These are phyloP conservation scores for Russula sp. DNA, from an alignment of 768 basidiomycete genomes.

Conservation along the genomic window DNA sequence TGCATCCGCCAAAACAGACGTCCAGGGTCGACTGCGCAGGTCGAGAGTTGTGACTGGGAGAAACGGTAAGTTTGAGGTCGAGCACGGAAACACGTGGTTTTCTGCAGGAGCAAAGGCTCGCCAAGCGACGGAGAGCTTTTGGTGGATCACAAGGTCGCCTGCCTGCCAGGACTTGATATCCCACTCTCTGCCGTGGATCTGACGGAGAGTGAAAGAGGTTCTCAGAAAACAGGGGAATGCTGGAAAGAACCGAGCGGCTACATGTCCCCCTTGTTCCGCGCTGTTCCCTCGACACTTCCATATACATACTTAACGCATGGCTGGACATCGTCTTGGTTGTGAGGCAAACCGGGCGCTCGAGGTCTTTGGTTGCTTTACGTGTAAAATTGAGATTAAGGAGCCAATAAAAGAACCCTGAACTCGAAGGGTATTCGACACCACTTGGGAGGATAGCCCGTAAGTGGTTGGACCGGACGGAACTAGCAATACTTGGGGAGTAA, in stretches of 20 bases:
- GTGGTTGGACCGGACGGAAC: not conserved
- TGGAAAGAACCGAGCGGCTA: not conserved
- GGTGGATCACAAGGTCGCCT: not conserved
- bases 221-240: not conserved
- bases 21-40: slow-evolving; percentile 48
- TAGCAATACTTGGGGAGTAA: not conserved
- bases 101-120: not conserved
- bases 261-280: not conserved
- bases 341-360: not conserved
- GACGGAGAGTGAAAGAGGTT: slow-evolving; percentile 2
- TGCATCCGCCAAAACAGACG: slow-evolving; percentile 44
- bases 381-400: not conserved
- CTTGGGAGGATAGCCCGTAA: not conserved
- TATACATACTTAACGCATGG: slow-evolving; percentile 6
- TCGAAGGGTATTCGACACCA: not conserved
- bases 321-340: not conserved
- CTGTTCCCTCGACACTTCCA: not conserved
- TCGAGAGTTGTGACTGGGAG: slow-evolving; percentile 55
- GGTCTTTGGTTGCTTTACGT: not conserved
- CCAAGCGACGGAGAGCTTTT: slow-evolving; percentile 5
- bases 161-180: not conserved
- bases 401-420: not conserved
- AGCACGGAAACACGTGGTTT: slow-evolving; percentile 9
- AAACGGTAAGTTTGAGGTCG: slow-evolving; percentile 30
- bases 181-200: not conserved